Percentiles rank a stretch among this genome's conserved stretches.
Conservation (phyloP, 495 filamentous ascomycete genomes). For the Aeminium ludgeri region DNA sequence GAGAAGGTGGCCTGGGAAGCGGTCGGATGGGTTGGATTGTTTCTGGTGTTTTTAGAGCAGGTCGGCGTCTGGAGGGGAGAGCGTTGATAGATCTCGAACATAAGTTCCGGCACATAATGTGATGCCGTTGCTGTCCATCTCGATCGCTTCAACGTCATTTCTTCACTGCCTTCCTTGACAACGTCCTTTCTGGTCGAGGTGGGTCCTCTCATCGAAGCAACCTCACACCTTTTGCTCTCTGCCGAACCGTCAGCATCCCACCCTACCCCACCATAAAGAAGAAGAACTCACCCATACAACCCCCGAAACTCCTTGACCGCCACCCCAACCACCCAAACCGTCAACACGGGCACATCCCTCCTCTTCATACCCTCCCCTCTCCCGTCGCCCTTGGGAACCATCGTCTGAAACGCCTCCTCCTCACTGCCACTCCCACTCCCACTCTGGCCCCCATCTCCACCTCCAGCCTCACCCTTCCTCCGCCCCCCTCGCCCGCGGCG, state of each 20-base stretch:
- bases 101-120: too few species aligned
- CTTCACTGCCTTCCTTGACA: too few species aligned
- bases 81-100: too few species aligned
- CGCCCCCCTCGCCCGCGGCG: slow-evolving; percentile 22
- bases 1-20: too few species aligned
- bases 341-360: slow-evolving; percentile 32
- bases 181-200: too few species aligned
- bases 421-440: slow-evolving; percentile 20
- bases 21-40: too few species aligned
- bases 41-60: too few species aligned
- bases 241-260: background rate
- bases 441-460: slow-evolving; percentile 9
- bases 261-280: background rate
- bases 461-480: slow-evolving; percentile 1
- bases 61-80: too few species aligned
- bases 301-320: slow-evolving; percentile 35
- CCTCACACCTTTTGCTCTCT: slow-evolving; percentile 6
- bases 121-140: too few species aligned
- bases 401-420: slow-evolving; percentile 39
- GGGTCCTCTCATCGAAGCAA: too few species aligned
- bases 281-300: slow-evolving; percentile 29
- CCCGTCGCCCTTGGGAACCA: slow-evolving; percentile 34
- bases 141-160: too few species aligned
- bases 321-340: slow-evolving; percentile 40
- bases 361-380: slow-evolving; percentile 12